Evolutionary conservation across 768 basidiomycete species (phyloP), one percentile per base, ranked within the genome.

Genomic region (Pholiota microspora): DNA sequence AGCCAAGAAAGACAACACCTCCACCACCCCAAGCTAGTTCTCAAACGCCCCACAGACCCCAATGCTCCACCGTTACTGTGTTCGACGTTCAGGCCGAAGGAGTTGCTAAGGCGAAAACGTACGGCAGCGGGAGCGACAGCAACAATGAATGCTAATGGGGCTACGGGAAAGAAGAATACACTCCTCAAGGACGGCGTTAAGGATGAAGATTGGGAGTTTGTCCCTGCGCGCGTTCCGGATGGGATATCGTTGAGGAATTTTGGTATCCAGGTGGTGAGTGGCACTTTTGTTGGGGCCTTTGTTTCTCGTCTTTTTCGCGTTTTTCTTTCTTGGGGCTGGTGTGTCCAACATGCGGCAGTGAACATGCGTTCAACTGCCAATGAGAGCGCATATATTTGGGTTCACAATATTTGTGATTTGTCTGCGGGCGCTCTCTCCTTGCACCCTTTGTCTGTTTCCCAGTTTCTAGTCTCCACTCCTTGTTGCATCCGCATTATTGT

Each of bases 161-260:
- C 31, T 16, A 8, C 13, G 3, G 34, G 23, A 24, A 21, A 36
- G 35, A 42, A 40, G 35, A 27, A 16, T 12, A 29, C 15, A 7
- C 31, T 16, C 2, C 7, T 15, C 0, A 45, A 47, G 21, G 54
- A 55, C 8, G 54, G 59, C 27, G 52, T 6, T 60, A 55, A 16
- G 8, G 59, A 58, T 27, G 54, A 61, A 18, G 70, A 72, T n/a
- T 85, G 84, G 73, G 83, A 86, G 61, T 92, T 93, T 59, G 77
- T 84, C 32, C 85, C 87, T 36, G 78, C 80, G 12, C 76, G 76
- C 51, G 86, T 93, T 52, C 91, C 91, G 8, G 86, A 90, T 60
- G 91, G 91, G 15, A 91, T 92, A 54, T 88, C 84, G 56, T 71
- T 92, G 63, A 77, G 94, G 59, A 93, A 95, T 73, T 94, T 95